Conservation (phyloP, 2,329 filamentous ascomycete genomes). For the Purpureocillium lavendulum region DNA sequence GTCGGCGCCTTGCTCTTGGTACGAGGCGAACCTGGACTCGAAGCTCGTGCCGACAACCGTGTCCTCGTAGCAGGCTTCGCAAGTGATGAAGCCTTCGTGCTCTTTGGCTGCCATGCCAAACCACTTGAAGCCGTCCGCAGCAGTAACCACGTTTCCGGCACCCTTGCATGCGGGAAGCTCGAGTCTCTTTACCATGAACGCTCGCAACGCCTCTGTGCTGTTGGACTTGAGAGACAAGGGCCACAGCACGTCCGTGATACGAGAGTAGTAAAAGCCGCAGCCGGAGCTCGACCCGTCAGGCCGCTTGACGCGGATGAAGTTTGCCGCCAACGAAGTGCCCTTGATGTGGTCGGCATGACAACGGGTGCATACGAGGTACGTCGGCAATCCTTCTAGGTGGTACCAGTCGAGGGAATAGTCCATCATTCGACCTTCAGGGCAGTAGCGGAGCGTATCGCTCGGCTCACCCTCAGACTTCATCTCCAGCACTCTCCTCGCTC, state of each 20-base stretch:
- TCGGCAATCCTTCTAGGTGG: constrained; percentile 13
- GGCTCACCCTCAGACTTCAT: constrained; percentile 14
- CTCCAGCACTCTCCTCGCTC: neutral
- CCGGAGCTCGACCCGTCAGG: constrained; percentile 19
- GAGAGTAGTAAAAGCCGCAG: constrained; percentile 20
- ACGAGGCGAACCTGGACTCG: constrained; percentile 18
- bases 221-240: constrained; percentile 18
- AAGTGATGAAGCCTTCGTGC: constrained; percentile 24
- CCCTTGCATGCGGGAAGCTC: constrained; percentile 21
- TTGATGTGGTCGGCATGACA: constrained; percentile 31
- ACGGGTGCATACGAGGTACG: constrained; percentile 29
- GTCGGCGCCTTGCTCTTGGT: constrained; percentile 12
- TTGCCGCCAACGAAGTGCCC: constrained; percentile 15
- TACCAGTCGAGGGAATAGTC: constrained; percentile 24
- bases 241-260: constrained; percentile 25
- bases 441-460: constrained; percentile 15
- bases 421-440: constrained; percentile 17
- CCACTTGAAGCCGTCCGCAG: constrained; percentile 20
- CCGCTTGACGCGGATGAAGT: constrained; percentile 19
- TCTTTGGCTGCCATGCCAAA: constrained; percentile 17
- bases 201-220: constrained; percentile 13
- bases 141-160: constrained; percentile 7
- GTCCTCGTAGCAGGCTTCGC: constrained; percentile 30
- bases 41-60: constrained; percentile 17
- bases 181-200: constrained; percentile 19